These are phyloP conservation scores for Mucor velutinosus DNA, from an alignment of 371 early-diverging fungal genomes.

Conservation along the genomic window DNA sequence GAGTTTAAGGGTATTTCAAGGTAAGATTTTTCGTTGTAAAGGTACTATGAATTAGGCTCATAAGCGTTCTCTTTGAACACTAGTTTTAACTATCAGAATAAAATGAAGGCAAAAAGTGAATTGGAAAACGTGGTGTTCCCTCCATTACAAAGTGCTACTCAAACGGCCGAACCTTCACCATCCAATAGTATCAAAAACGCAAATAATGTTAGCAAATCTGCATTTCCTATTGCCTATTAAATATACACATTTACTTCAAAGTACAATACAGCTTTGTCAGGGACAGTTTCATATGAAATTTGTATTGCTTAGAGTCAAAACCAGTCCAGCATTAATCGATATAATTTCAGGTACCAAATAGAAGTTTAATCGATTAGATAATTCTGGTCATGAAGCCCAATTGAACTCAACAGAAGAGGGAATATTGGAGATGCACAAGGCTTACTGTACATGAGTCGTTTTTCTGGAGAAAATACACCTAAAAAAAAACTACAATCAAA, in stretches of 20 bases:
- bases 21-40: conserved; percentile 2
- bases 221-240: conserved; percentile 1
- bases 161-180: conserved; percentile 1
- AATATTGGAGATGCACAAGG: background rate
- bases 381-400: background rate
- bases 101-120: conserved; percentile 18
- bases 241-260: background rate
- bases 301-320: background rate
- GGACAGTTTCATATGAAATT: no score
- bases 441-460: background rate
- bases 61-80: background rate
- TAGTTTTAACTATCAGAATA: conserved; percentile 28
- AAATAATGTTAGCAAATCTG: background rate
- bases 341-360: background rate
- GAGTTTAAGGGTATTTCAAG: conserved; percentile 27
- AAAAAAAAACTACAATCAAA: background rate
- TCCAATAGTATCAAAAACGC: background rate
- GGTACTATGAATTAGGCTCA: background rate
- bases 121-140: conserved; percentile 17
- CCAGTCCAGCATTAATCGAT: background rate
- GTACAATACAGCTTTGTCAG: background rate
- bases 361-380: background rate
- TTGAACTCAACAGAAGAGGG: no score
- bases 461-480: background rate
- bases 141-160: background rate